Evolutionary conservation across 2,329 filamentous ascomycete species (phyloP), one percentile per base, ranked within the genome.

Genomic region (Sporothrix dimorphospora): DNA sequence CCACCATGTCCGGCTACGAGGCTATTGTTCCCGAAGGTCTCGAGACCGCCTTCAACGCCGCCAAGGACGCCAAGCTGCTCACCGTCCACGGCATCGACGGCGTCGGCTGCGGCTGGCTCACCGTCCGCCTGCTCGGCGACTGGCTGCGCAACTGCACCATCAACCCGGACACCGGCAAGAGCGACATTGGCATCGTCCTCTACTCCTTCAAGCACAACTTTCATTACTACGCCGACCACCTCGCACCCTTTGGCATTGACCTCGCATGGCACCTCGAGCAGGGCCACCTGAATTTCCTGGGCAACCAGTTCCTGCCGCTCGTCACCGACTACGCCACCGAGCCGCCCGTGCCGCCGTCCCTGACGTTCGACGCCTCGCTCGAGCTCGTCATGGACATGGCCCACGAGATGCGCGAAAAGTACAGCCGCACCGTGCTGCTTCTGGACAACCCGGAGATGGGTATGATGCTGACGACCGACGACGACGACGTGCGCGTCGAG

Each of bases 381-480:
- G 72, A 74, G 2, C 53, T 74, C 34, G 40, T 75, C n/a, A 49
- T 16, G 30, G 73, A 76, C 53, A 61, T 69, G 53, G 72, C 72
- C 45, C 27, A 61, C 16, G 34, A 69, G 55, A 45, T 74, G 55
- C 65, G 61, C 40, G 8, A 59, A 45, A 49, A 24, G 7, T 70
- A 69, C 27, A 1, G 45, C 6, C 74, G 74, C 21, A 71, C 70
- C 42, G 71, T 76, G 7, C 66, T 76, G 61, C 27, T 76, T 6
- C 42, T 76, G 24, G 75, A 76, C 65, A 67, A 71, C 14, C 75
- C 75, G 14, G 74, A 76, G 55, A 45, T 73, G 38, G 47, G 66
- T 55, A 66, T 73, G 24, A 69, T 69, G 8, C 67, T 74, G 21
- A 38, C 65, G 8, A 45, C 70, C 19, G 34, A 55, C 24, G 71